phyloP scores from a whole-genome alignment of 108 stramenopile genomes.

The Cyclotella kingstonii region DNA sequence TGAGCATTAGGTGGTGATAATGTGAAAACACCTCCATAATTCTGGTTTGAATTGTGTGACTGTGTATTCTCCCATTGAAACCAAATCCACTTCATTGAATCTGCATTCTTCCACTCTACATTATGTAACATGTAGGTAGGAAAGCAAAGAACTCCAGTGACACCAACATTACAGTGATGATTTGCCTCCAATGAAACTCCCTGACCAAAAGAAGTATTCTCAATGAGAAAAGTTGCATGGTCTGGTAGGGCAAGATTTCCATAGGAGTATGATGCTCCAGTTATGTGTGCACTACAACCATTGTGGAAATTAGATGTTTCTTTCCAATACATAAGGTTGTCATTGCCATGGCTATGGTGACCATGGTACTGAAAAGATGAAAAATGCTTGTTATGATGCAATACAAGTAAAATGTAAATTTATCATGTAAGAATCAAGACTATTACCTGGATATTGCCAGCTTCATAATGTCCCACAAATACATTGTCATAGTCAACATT shows the following conservation, averaged over 20 bases:
- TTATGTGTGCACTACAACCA: slow-evolving; percentile 57
- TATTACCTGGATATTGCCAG: slow-evolving; percentile 36
- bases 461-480: slow-evolving; percentile 66
- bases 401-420: neutral
- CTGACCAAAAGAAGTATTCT: slow-evolving; percentile 43
- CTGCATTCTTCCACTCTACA: slow-evolving; percentile 25
- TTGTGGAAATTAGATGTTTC: slow-evolving; percentile 59
- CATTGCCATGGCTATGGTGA: slow-evolving; percentile 36
- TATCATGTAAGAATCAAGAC: neutral
- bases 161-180: slow-evolving; percentile 62
- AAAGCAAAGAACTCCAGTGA: slow-evolving; percentile 53
- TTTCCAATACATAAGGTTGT: slow-evolving; percentile 64
- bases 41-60: no score
- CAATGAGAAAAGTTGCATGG: slow-evolving; percentile 59
- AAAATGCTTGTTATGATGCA: neutral
- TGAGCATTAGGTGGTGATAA: slow-evolving; percentile 44
- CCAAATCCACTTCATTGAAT: slow-evolving; percentile 17
- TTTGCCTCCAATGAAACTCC: slow-evolving; percentile 51
- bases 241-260: slow-evolving; percentile 60
- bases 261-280: slow-evolving; percentile 34
- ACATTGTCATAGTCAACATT: slow-evolving; percentile 59
- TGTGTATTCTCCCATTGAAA: no score
- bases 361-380: slow-evolving; percentile 48
- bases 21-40: slow-evolving; percentile 52
- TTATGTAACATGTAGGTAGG: slow-evolving; percentile 58